Conservation (phyloP, 345 rosid species). For the Populus tremula region DNA sequence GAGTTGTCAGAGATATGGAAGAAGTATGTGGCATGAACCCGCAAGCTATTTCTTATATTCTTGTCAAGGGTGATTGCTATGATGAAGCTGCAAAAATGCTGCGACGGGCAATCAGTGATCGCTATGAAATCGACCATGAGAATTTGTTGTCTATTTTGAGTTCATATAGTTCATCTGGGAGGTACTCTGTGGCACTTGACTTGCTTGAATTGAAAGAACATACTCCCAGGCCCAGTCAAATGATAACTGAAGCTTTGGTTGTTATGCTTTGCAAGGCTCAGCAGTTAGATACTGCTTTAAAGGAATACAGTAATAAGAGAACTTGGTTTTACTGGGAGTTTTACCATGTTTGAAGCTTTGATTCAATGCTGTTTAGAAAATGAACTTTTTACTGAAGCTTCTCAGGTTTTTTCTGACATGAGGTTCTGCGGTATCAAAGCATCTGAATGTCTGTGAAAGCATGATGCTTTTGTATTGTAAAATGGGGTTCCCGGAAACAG, state of each 20-base stretch:
- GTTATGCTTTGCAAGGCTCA: conserved; percentile 68
- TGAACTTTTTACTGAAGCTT: conserved; percentile 65
- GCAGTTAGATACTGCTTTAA: conserved; percentile 60
- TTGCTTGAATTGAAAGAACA: conserved; percentile 73
- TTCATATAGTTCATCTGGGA: conserved; percentile 71
- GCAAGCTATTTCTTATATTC: conserved; percentile 60
- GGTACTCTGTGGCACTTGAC: conserved; percentile 71
- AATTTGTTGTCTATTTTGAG: conserved; percentile 65
- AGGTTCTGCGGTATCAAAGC: conserved; percentile 57
- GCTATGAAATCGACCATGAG: conserved; percentile 53
- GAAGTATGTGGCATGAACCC: conserved; percentile 59
- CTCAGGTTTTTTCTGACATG: conserved; percentile 82
- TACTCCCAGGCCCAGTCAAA: conserved; percentile 40
- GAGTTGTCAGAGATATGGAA: conserved; percentile 69
- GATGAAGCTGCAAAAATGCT: conserved; percentile 73
- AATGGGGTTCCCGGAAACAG: conserved; percentile 85
- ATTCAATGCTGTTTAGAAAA: conserved; percentile 62
- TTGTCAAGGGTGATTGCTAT: conserved; percentile 80
- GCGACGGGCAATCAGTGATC: conserved; percentile 50
- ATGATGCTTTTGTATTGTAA: conserved; percentile 66
- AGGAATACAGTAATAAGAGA: conserved; percentile 53
- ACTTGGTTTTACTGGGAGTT: conserved; percentile 46
- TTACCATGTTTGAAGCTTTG: conserved; percentile 65
- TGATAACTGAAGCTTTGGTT: conserved; percentile 66
- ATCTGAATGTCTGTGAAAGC: conserved; percentile 44